These are phyloP conservation scores for Annulohypoxylon moriforme DNA, from an alignment of 495 filamentous ascomycete species.

Conservation along the genomic window DNA sequence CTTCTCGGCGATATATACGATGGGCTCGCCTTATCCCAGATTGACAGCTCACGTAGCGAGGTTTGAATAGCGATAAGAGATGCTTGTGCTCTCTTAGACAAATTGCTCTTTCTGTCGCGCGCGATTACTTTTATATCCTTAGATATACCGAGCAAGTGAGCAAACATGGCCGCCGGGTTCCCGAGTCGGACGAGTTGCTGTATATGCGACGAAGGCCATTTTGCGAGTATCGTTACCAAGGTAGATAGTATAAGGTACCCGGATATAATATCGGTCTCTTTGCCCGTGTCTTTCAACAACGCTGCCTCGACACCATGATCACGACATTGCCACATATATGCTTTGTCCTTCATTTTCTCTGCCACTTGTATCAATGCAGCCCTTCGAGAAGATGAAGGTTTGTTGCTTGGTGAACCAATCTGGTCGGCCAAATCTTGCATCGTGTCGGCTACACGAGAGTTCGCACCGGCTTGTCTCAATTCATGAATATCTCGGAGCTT, in stretches of 20 bases:
- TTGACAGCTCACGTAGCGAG: conserved; percentile 59
- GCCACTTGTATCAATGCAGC: conserved; percentile 73
- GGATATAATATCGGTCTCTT: conserved; percentile 66
- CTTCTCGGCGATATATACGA: conserved; percentile 68
- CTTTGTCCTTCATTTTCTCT: conserved; percentile 74
- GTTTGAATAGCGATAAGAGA: conserved; percentile 64
- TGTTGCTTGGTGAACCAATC: conserved; percentile 69
- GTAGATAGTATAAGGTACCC: conserved; percentile 68
- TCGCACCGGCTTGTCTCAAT: conserved; percentile 84
- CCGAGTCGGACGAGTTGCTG: conserved; percentile 62
- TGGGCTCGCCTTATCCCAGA: conserved; percentile 68
- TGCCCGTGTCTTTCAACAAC: conserved; percentile 67
- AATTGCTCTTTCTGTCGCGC: conserved; percentile 73
- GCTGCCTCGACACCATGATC: conserved; percentile 77
- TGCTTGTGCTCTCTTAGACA: conserved; percentile 70
- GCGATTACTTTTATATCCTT: conserved; percentile 65
- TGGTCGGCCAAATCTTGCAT: conserved; percentile 87
- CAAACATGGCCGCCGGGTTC: conserved; percentile 62
- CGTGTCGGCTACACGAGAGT: conserved; percentile 81
- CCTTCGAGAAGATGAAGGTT: conserved; percentile 59
- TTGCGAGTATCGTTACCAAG: conserved; percentile 65
- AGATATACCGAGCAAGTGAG: conserved; percentile 62
- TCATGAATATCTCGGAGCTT: conserved; percentile 75
- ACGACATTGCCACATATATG: conserved; percentile 75
- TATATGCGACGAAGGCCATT: conserved; percentile 61